A percentile compares a stretch with the other conserved stretches of the same genome.
These are phyloP conservation scores for Comarum palustre DNA, from an alignment of 306 rosid genomes.

Conservation along the genomic window DNA sequence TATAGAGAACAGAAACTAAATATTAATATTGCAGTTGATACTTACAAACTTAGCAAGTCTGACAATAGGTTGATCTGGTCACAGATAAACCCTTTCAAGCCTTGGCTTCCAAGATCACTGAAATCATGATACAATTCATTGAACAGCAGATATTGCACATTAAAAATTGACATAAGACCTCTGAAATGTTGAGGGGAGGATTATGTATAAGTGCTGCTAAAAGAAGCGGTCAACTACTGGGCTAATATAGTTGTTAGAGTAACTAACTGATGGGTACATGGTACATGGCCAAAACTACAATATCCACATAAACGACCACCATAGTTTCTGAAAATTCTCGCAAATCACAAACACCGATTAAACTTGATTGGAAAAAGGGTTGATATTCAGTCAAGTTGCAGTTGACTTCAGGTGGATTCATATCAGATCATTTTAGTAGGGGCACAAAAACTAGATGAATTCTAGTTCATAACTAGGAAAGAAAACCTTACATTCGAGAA, in stretches of 20 bases:
- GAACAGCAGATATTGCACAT: not conserved
- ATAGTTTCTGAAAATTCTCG: not conserved
- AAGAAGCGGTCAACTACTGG: not conserved
- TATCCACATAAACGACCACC: not conserved
- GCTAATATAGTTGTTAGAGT: not conserved
- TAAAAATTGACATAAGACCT: not conserved
- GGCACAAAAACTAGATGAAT: not conserved
- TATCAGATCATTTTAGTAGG: not conserved
- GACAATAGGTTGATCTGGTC: constrained; percentile 76
- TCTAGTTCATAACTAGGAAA: not conserved
- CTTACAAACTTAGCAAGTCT: constrained; percentile 97
- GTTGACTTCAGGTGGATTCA: not conserved
- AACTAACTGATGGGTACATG: not conserved
- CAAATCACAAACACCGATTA: not conserved
- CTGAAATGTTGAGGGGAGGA: not conserved
- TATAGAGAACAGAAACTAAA: not conserved
- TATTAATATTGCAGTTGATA: constrained; percentile 39
- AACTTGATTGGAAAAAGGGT: not conserved
- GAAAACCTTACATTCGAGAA: constrained; percentile 70
- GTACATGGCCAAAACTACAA: not conserved
- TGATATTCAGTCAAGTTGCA: not conserved
- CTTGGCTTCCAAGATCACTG: constrained; percentile 96
- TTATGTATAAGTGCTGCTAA: not conserved
- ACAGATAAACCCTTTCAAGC: constrained; percentile 80
- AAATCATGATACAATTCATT: constrained; percentile 14